These are phyloP conservation scores for Cymbopogon citratus DNA, from an alignment of 176 grass and related monocot genomes.

Conservation along the genomic window DNA sequence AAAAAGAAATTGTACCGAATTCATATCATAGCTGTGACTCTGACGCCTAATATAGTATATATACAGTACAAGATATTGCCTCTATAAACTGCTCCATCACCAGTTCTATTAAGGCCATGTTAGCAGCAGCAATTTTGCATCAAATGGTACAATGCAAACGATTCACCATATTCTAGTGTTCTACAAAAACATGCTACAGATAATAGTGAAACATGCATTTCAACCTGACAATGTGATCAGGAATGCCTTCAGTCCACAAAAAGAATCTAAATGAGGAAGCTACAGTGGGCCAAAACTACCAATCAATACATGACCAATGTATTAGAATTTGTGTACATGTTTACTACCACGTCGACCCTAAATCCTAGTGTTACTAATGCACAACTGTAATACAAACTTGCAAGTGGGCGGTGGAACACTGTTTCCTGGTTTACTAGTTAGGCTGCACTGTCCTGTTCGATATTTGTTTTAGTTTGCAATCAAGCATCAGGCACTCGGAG, in stretches of 20 bases:
- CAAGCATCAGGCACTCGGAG: constrained; percentile 39
- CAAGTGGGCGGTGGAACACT: background rate
- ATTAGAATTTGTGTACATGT: background rate
- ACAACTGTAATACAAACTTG: constrained; percentile 36
- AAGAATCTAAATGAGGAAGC: background rate
- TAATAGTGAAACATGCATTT: background rate
- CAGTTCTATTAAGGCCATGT: background rate
- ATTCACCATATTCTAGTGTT: background rate
- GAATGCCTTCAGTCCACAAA: constrained; percentile 4
- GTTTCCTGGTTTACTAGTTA: constrained; percentile 14
- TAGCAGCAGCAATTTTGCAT: background rate
- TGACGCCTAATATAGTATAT: no score
- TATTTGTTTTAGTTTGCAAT: constrained; percentile 10
- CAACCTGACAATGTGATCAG: background rate
- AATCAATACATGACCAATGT: background rate
- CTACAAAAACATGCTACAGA: background rate
- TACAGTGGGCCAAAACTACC: constrained; percentile 7
- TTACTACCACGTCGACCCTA: background rate
- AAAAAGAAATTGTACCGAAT: no score
- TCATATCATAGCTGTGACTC: no score
- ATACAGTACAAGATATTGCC: background rate
- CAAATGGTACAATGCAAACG: background rate
- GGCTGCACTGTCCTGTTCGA: background rate
- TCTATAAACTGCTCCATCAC: background rate
- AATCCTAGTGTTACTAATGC: constrained; percentile 27